phyloP scores from a whole-genome alignment of 148 eudicot genomes.

The Hydrangea macrophylla region DNA sequence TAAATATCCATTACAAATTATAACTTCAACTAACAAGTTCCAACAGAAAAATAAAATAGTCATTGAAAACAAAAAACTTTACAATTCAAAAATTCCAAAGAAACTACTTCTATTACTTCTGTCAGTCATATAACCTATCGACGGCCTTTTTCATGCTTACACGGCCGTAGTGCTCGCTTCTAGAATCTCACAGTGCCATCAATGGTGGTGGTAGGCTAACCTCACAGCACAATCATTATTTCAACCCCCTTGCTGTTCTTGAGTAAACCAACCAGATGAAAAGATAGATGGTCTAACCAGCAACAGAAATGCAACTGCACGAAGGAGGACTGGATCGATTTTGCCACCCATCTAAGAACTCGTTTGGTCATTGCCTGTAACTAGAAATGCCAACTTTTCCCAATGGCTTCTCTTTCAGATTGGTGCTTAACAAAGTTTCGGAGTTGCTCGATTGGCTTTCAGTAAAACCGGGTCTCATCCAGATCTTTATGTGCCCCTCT shows the following conservation, averaged over 20 bases:
- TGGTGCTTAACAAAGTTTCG: conserved; percentile 33
- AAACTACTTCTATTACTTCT: conserved; percentile 5
- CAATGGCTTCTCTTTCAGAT: conserved; percentile 40
- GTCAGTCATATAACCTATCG: not conserved
- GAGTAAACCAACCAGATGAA: conserved; percentile 13
- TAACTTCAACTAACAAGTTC: too few species aligned
- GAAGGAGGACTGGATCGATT: not conserved
- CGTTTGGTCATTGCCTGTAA: conserved; percentile 25
- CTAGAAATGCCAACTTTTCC: conserved; percentile 34
- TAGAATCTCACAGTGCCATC: not conserved
- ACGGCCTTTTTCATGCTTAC: conserved; percentile 8
- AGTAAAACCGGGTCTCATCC: conserved; percentile 60
- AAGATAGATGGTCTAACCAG: not conserved
- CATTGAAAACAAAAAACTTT: conserved; percentile 4
- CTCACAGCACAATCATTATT: not conserved
- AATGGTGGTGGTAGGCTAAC: not conserved
- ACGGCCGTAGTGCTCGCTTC: not conserved
- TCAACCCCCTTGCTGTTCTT: not conserved
- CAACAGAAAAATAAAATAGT: not conserved
- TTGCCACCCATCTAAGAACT: not conserved
- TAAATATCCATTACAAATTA: too few species aligned
- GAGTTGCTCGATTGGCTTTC: conserved; percentile 54
- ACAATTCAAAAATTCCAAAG: not conserved
- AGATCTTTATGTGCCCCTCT: conserved; percentile 80
- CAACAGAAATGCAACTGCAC: not conserved